Evolutionary conservation across 305 asterid species (phyloP), one percentile per base, ranked within the genome.

Genomic region (Solanum hybrid): DNA sequence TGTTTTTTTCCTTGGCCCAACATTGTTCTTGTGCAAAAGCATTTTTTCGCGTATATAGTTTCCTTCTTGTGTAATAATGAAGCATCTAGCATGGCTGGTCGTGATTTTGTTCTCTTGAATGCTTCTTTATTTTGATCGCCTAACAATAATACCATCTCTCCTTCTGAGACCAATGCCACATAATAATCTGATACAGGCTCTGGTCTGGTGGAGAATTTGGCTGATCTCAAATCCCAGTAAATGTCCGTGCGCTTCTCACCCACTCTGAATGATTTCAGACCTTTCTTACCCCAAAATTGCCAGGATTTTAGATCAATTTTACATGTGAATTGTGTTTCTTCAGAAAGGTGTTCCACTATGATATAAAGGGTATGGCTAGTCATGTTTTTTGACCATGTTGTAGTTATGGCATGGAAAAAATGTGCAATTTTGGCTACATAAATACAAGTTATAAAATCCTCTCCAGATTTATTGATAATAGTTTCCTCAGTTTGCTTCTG

Each of bases 271-370:
- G 97, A 90, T 84, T 96, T 97, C 4, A 96, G 71, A 33, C 98
- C 99, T 86, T 97, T 96, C 39, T 94, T 96, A 22, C 98, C 98
- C 99, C 98, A 97, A 42, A 97, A 97, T 89, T 97, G 98, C 98
- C 98, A 97, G 2, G 98, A 94, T 92, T 95, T 95, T 88, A 97
- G 97, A 76, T 95, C 98, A 80, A 97, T 94, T 91, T 96, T 97
- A 95, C 98, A 96, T 5, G 96, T 92, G 93, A 94, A 94, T 16
- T 95, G 94, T 79, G 89, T 90, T 9, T 89, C 94, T 46, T 87
- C 92, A 4, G 75, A 33, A 2, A 92, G 93, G 93, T 92, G 90
- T 33, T 95, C 97, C 1, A 95, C 93, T 46, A 94, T 89, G 82
- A 96, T 93, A 92, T 91, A 92, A 24, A 97, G 96, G 26, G 96